Percentiles rank a stretch among this genome's conserved stretches.
phyloP scores from a whole-genome alignment of 2,329 filamentous ascomycete species.

The Clonostachys sp. region DNA sequence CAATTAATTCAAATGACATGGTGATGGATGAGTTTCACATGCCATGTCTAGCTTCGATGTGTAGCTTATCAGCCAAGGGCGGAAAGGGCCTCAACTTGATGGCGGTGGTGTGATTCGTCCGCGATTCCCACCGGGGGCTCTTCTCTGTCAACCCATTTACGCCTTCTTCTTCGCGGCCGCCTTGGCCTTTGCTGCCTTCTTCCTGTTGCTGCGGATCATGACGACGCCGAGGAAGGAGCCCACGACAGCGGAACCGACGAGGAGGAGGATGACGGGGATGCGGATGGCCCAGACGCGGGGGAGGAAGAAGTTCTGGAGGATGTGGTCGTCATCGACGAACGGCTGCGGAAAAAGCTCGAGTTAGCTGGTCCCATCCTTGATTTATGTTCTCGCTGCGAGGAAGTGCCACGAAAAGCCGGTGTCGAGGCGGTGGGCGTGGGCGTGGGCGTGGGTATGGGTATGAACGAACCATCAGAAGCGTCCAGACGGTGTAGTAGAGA shows the following conservation, averaged over 20 bases:
- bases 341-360: conserved; percentile 54
- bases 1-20: too few species aligned
- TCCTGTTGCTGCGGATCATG: conserved; percentile 98
- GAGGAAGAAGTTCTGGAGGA: conserved; percentile 91
- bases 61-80: too few species aligned
- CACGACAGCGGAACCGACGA: conserved; percentile 88
- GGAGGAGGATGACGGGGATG: conserved; percentile 93
- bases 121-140: neutral
- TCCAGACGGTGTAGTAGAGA: conserved; percentile 96
- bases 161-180: conserved; percentile 84
- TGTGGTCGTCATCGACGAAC: conserved; percentile 93
- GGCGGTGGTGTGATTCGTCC: neutral
- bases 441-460: conserved; percentile 3
- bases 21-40: too few species aligned
- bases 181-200: conserved; percentile 93
- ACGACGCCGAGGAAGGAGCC: conserved; percentile 94
- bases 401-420: neutral
- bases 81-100: too few species aligned
- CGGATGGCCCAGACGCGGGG: conserved; percentile 98
- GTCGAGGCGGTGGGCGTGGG: neutral
- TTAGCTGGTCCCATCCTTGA: neutral
- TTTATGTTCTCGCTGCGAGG: too few species aligned
- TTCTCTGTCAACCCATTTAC: conserved; percentile 29
- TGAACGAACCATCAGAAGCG: conserved; percentile 79
- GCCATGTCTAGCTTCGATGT: too few species aligned